phyloP scores from a whole-genome alignment of 176 grass and related monocot species.

The Hordeum marinum region DNA sequence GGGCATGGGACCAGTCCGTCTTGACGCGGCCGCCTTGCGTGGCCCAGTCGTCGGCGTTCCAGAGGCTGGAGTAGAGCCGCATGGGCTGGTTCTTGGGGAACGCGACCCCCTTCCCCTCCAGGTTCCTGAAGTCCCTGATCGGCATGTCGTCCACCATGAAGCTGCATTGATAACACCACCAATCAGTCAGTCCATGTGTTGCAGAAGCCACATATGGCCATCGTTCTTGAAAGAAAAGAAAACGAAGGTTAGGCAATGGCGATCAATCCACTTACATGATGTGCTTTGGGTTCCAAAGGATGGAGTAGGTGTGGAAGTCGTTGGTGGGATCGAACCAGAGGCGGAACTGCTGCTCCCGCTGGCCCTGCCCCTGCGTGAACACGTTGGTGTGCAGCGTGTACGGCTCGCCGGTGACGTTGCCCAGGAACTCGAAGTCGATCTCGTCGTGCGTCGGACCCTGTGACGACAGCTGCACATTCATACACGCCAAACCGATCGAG shows the following conservation, averaged over 20 bases:
- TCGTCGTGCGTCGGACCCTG: conserved; percentile 73
- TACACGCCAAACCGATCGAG: not conserved
- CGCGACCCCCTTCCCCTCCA: conserved; percentile 57
- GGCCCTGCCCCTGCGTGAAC: conserved; percentile 72
- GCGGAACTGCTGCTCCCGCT: conserved; percentile 77
- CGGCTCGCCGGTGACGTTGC: conserved; percentile 63
- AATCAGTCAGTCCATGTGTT: not conserved
- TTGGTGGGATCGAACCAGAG: conserved; percentile 88
- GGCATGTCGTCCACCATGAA: conserved; percentile 88
- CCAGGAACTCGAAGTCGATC: conserved; percentile 94
- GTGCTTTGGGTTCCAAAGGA: conserved; percentile 87
- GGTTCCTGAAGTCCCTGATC: conserved; percentile 74
- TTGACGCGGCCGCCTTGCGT: conserved; percentile 77
- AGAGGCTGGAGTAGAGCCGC: conserved; percentile 84
- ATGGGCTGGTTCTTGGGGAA: conserved; percentile 86
- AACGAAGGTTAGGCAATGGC: no score
- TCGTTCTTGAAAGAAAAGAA: no score
- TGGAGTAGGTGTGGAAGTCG: conserved; percentile 81
- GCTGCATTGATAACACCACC: conserved; percentile 8
- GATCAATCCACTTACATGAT: conserved; percentile 43
- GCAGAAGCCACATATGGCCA: no score
- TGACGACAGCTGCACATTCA: conserved; percentile 51
- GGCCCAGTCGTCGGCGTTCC: conserved; percentile 96
- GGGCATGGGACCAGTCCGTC: conserved; percentile 81
- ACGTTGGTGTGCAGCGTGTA: conserved; percentile 97